These are phyloP conservation scores for Suhomyces yuchorum DNA, from an alignment of 1,139 yeast genomes.

Conservation along the genomic window DNA sequence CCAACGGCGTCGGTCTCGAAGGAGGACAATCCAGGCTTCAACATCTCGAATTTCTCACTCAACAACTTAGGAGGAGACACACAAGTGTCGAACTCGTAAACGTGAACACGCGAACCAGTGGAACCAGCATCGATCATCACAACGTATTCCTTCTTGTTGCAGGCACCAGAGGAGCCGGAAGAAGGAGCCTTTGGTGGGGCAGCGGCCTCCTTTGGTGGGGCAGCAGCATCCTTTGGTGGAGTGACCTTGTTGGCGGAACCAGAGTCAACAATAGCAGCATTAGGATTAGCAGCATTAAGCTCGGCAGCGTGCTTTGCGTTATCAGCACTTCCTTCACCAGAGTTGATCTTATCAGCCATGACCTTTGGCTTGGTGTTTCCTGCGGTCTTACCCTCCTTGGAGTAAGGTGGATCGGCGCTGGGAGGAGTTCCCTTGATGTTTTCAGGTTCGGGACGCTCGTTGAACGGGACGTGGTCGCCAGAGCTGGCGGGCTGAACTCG, in stretches of 20 bases:
- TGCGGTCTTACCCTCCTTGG: slow-evolving; percentile 16
- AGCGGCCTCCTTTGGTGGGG: slow-evolving; percentile 3
- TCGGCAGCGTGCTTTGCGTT: background rate
- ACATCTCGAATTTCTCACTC: slow-evolving; percentile 81
- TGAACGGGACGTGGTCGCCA: slow-evolving; percentile 22
- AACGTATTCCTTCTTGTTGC: slow-evolving; percentile 51
- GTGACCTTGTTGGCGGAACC: slow-evolving; percentile 1
- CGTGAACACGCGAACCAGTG: slow-evolving; percentile 93
- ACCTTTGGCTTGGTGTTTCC: slow-evolving; percentile 21
- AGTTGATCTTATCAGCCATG: slow-evolving; percentile 27
- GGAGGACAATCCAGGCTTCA: slow-evolving; percentile 88
- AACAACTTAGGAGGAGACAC: slow-evolving; percentile 76
- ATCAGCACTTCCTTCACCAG: background rate
- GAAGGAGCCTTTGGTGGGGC: slow-evolving; percentile 1
- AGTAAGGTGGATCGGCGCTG: slow-evolving; percentile 42
- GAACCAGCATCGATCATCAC: slow-evolving; percentile 98
- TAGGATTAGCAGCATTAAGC: background rate
- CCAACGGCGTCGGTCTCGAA: slow-evolving; percentile 77
- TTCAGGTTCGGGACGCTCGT: slow-evolving; percentile 22
- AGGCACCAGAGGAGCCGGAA: slow-evolving; percentile 17
- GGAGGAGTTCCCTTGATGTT: slow-evolving; percentile 41
- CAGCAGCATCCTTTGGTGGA: slow-evolving; percentile 2
- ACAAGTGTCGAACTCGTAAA: slow-evolving; percentile 88
- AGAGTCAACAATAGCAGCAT: background rate
- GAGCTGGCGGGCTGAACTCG: slow-evolving; percentile 30